Conservation (phyloP, 805 yeast species). For the Pichia gijzeniarum region DNA sequence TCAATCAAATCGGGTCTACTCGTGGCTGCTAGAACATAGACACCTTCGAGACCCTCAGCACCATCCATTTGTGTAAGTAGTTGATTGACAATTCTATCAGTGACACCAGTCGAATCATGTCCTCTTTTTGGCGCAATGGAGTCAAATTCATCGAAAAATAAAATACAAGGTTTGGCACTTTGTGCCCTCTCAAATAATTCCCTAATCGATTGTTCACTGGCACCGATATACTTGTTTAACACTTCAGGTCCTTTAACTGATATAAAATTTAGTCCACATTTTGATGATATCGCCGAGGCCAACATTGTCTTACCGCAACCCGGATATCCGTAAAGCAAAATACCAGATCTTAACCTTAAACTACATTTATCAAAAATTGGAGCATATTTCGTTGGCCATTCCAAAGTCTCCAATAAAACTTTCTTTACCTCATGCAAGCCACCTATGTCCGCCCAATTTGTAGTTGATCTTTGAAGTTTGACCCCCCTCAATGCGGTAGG, state of each 20-base stretch:
- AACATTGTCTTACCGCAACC: slow-evolving; percentile 95
- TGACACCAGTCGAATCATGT: slow-evolving; percentile 95
- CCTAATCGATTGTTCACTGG: slow-evolving; percentile 90
- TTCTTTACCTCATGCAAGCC: slow-evolving; percentile 75
- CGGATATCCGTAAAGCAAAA: slow-evolving; percentile 88
- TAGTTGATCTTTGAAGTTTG: slow-evolving; percentile 68
- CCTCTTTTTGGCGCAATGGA: slow-evolving; percentile 98
- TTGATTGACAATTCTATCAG: slow-evolving; percentile 96
- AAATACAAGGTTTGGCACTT: slow-evolving; percentile 87
- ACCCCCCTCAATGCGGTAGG: slow-evolving; percentile 86
- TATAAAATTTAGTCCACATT: slow-evolving; percentile 89
- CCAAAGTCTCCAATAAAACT: slow-evolving; percentile 76
- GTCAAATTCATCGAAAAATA: slow-evolving; percentile 93
- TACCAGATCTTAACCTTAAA: slow-evolving; percentile 80
- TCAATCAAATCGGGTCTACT: slow-evolving; percentile 94
- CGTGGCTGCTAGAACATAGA: slow-evolving; percentile 93
- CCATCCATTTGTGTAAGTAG: slow-evolving; percentile 98
- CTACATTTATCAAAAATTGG: slow-evolving; percentile 92
- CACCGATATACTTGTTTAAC: slow-evolving; percentile 91
- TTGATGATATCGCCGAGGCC: slow-evolving; percentile 90
- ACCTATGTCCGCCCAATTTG: slow-evolving; percentile 85
- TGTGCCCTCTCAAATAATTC: slow-evolving; percentile 92
- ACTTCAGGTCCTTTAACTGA: slow-evolving; percentile 95
- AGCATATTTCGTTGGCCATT: slow-evolving; percentile 96
- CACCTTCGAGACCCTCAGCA: slow-evolving; percentile 96